phyloP scores from a whole-genome alignment of 257 asterid species.

The Mentha longifolia region DNA sequence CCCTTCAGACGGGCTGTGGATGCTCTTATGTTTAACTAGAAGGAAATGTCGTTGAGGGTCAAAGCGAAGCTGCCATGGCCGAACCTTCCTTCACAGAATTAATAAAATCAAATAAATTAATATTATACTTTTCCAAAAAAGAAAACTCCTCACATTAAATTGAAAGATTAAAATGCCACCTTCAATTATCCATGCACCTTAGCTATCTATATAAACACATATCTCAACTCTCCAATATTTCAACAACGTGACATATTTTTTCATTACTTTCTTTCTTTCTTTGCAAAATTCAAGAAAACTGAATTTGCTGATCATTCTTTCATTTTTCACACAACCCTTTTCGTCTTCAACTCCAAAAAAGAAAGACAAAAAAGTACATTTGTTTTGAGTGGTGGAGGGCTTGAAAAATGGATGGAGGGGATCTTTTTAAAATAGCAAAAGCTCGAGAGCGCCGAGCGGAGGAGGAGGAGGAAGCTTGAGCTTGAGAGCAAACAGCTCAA shows the following conservation, averaged over 20 bases:
- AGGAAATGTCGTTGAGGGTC: not conserved
- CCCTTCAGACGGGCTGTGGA: no score
- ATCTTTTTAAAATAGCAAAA: conserved; percentile 43
- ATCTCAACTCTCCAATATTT: not conserved
- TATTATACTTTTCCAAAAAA: no score
- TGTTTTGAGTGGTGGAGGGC: not conserved
- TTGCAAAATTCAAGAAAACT: not conserved
- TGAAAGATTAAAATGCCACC: conserved; percentile 21
- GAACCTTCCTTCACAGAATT: not conserved
- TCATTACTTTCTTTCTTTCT: conserved; percentile 11
- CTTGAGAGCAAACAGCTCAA: conserved; percentile 46
- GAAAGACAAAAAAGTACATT: not conserved
- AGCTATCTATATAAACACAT: not conserved
- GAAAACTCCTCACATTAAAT: not conserved
- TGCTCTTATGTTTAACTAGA: no score
- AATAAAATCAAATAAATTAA: no score
- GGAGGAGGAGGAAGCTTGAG: conserved; percentile 31
- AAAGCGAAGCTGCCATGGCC: not conserved
- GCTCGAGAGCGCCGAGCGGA: conserved; percentile 39
- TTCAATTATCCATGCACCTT: not conserved
- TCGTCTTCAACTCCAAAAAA: not conserved
- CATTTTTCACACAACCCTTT: not conserved
- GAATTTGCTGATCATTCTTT: not conserved
- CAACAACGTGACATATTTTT: not conserved
- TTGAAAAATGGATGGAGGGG: conserved; percentile 42